Evolutionary conservation across 129 eudicot genomes (phyloP).

Genomic region (Helichrysum umbraculigerum): DNA sequence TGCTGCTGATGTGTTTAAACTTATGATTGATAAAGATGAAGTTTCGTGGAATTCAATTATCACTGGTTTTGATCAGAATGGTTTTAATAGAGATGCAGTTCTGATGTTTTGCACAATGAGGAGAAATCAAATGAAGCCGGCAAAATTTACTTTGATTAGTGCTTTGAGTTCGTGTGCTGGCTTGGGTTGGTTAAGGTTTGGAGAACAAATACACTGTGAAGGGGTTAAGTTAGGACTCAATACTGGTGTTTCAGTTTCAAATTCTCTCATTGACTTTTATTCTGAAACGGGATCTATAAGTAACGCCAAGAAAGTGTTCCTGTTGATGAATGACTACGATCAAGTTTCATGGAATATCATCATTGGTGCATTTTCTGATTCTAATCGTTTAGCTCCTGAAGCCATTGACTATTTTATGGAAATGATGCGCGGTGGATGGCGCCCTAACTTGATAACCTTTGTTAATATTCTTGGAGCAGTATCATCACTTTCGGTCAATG

Average conservation of each 20-base stretch:
- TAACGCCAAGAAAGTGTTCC: slow-evolving; percentile 66
- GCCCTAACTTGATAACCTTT: slow-evolving; percentile 63
- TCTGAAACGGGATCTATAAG: slow-evolving; percentile 52
- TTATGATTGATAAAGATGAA: slow-evolving; percentile 59
- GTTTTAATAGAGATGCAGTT: slow-evolving; percentile 53
- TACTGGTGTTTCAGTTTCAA: slow-evolving; percentile 79
- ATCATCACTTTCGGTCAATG: slow-evolving; percentile 47
- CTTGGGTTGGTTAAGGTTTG: slow-evolving; percentile 60
- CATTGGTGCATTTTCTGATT: slow-evolving; percentile 64
- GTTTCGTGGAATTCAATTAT: slow-evolving; percentile 86
- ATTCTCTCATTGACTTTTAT: slow-evolving; percentile 75
- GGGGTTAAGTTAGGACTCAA: slow-evolving; percentile 77
- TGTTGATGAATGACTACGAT: slow-evolving; percentile 65
- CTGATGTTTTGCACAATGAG: slow-evolving; percentile 58
- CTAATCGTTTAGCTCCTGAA: slow-evolving; percentile 43
- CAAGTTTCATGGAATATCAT: slow-evolving; percentile 87
- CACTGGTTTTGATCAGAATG: slow-evolving; percentile 80
- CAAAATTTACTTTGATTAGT: slow-evolving; percentile 73
- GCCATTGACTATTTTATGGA: slow-evolving; percentile 48
- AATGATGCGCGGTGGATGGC: slow-evolving; percentile 74
- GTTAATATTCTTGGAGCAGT: slow-evolving; percentile 69
- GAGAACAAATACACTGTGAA: slow-evolving; percentile 75
- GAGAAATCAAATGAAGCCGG: slow-evolving; percentile 45
- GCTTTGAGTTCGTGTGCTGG: slow-evolving; percentile 79
- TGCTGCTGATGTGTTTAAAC: slow-evolving; percentile 53